Conservation (phyloP, 2,329 filamentous ascomycete genomes). For the Microsporum audouinii region DNA sequence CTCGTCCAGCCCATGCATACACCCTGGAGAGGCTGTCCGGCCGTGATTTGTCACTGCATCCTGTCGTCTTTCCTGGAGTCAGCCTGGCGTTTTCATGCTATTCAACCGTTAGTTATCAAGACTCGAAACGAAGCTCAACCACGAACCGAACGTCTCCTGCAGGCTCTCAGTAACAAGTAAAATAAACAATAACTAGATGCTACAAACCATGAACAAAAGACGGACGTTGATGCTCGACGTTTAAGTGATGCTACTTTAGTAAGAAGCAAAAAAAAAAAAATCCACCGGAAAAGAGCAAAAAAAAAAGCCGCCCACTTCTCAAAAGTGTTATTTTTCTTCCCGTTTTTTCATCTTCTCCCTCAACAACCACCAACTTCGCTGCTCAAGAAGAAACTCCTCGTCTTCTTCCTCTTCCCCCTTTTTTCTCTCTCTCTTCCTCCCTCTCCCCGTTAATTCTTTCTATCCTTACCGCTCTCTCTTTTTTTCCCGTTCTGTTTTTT, state of each 20-base stretch:
- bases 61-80: background rate
- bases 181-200: too few relatives aligned
- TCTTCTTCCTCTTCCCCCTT: background rate
- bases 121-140: too few relatives aligned
- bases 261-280: background rate
- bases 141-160: too few relatives aligned
- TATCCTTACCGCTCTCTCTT: constrained; percentile 16
- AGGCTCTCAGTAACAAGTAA: too few relatives aligned
- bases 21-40: background rate
- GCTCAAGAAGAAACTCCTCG: background rate
- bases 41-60: background rate
- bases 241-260: background rate
- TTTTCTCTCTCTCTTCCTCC: background rate
- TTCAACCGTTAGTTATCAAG: too few relatives aligned
- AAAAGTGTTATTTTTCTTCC: background rate
- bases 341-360: background rate
- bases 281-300: background rate
- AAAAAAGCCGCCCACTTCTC: background rate
- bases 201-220: too few relatives aligned
- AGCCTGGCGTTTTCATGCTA: background rate
- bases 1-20: background rate
- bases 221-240: background rate
- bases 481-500: constrained; percentile 11
- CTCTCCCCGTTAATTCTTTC: constrained; percentile 8
- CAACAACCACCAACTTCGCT: background rate